phyloP scores from a whole-genome alignment of 306 rosid genomes.

The Cyclanthera cordifolia region DNA sequence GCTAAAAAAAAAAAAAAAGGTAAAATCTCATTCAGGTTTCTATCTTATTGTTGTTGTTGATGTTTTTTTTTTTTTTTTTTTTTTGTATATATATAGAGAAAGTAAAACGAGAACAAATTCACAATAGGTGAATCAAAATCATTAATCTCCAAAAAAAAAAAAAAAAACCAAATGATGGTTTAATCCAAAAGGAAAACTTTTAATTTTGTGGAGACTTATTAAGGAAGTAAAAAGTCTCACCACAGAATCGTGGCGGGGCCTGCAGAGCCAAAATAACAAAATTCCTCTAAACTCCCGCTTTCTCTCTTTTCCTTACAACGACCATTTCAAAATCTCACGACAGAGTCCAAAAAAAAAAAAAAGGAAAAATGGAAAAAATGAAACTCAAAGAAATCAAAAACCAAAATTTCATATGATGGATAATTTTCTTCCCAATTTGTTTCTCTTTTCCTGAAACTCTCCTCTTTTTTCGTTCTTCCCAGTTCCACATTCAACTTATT shows the following conservation, averaged over 20 bases:
- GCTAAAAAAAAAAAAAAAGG: no score
- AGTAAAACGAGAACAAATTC: no score
- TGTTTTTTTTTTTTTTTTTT: no score
- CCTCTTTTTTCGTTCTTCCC: slow-evolving; percentile 15
- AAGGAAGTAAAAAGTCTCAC: neutral
- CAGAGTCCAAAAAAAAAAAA: neutral
- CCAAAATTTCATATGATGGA: slow-evolving; percentile 2
- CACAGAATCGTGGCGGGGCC: neutral
- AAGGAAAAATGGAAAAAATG: neutral
- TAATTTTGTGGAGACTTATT: neutral
- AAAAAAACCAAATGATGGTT: no score
- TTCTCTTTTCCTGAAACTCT: slow-evolving; percentile 16
- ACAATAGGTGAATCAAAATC: no score
- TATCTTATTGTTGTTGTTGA: no score
- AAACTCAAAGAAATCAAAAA: neutral
- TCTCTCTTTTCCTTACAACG: slow-evolving; percentile 13
- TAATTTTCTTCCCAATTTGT: slow-evolving; percentile 26
- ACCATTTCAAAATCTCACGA: slow-evolving; percentile 34
- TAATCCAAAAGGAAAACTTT: neutral
- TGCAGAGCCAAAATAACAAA: neutral
- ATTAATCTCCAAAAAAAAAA: no score
- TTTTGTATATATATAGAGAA: no score
- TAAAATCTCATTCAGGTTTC: no score
- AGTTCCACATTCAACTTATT: neutral
- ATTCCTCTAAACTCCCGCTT: slow-evolving; percentile 9